Percentiles rank a stretch among this genome's conserved stretches.
Evolutionary conservation across 176 grass and related monocot genomes (phyloP).

Genomic region (Lolium perenne): DNA sequence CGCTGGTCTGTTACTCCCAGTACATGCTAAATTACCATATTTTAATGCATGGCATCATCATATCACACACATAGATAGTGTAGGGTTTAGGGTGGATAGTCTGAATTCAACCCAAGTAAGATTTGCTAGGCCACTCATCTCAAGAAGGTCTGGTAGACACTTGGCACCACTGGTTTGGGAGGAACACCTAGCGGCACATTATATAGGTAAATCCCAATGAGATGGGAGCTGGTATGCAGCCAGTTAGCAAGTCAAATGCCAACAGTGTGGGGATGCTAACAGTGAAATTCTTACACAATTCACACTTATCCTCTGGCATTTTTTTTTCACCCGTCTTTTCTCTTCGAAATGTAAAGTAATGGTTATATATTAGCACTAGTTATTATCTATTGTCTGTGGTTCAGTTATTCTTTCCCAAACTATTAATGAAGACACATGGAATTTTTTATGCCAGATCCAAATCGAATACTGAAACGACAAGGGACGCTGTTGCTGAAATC

Average conservation of each 20-base stretch:
- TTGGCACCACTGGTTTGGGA: neutral
- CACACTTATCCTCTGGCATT: neutral
- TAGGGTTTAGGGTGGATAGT: conserved; percentile 7
- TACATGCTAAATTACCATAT: neutral
- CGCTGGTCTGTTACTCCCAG: neutral
- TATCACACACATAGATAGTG: conserved; percentile 9
- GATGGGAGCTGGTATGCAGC: neutral
- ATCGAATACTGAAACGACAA: neutral
- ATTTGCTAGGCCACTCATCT: neutral
- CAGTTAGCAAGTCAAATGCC: neutral
- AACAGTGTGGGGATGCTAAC: neutral
- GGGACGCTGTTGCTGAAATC: neutral
- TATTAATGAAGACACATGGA: neutral
- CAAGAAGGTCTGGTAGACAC: neutral
- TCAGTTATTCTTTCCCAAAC: conserved; percentile 2
- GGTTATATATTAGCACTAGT: neutral
- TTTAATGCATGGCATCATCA: neutral
- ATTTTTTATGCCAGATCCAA: neutral
- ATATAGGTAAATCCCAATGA: neutral
- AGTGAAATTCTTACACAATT: neutral
- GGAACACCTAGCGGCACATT: neutral
- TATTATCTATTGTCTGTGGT: neutral
- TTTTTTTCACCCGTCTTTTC: neutral
- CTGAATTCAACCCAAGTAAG: neutral
- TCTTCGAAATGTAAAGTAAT: neutral